Conservation (phyloP, 352 stramenopile genomes). For the Pilasporangium apinafurcum region DNA sequence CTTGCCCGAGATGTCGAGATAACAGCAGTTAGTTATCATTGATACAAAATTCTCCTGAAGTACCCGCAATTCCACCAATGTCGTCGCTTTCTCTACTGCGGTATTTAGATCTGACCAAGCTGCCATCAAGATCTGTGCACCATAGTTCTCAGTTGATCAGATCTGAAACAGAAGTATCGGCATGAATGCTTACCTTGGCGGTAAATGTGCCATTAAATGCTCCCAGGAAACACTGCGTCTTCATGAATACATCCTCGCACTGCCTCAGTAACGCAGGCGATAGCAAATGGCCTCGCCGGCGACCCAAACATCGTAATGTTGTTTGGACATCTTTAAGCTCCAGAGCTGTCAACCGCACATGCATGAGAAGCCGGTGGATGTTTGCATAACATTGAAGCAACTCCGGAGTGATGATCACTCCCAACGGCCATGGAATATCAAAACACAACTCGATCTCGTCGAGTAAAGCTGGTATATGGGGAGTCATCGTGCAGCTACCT, state of each 20-base stretch:
- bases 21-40: slow-evolving; percentile 26
- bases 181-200: slow-evolving; percentile 15
- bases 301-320: too few relatives aligned
- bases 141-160: not conserved
- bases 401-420: slow-evolving; percentile 30
- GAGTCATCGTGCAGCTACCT: slow-evolving; percentile 24
- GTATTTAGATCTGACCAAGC: slow-evolving; percentile 26
- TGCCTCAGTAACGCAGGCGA: slow-evolving; percentile 12
- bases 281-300: too few relatives aligned
- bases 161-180: not conserved
- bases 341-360: slow-evolving; percentile 30
- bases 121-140: slow-evolving; percentile 29
- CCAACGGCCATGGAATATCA: slow-evolving; percentile 37
- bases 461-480: slow-evolving; percentile 21
- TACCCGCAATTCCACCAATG: slow-evolving; percentile 18
- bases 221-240: slow-evolving; percentile 28
- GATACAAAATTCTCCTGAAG: slow-evolving; percentile 31
- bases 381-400: slow-evolving; percentile 24
- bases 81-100: slow-evolving; percentile 8
- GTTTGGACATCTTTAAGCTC: slow-evolving; percentile 21
- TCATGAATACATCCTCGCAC: slow-evolving; percentile 24
- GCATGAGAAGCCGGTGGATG: slow-evolving; percentile 40
- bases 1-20: slow-evolving; percentile 17
- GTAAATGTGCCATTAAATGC: slow-evolving; percentile 46
- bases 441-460: slow-evolving; percentile 42